Evolutionary conservation across 1,284 basidiomycete genomes (phyloP).

Genomic region (Calocybe gambosa): DNA sequence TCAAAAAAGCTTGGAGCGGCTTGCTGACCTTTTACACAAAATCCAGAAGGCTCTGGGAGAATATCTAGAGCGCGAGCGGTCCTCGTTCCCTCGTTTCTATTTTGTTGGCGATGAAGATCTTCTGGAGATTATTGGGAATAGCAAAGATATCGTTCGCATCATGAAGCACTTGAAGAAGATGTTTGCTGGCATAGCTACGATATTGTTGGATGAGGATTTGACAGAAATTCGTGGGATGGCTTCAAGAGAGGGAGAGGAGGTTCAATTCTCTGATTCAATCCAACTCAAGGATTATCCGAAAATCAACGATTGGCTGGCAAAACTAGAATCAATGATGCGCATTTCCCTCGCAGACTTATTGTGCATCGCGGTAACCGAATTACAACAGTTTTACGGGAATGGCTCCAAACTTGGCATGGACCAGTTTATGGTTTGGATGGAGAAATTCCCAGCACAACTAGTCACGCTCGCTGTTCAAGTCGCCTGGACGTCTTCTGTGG

Average conservation of each 20-base stretch:
- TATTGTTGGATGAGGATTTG: constrained; percentile 85
- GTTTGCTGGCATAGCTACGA: constrained; percentile 95
- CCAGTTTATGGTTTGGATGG: constrained; percentile 85
- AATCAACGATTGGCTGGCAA: constrained; percentile 98
- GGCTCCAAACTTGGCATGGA: constrained; percentile 49
- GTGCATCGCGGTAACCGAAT: constrained; percentile 72
- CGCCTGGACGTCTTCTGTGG: constrained; percentile 88
- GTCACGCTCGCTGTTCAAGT: constrained; percentile 94
- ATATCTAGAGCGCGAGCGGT: constrained; percentile 95
- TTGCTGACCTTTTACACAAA: constrained; percentile 94
- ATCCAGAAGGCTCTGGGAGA: constrained; percentile 99
- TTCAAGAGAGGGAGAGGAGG: constrained; percentile 92
- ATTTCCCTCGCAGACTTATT: constrained; percentile 81
- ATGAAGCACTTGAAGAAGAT: constrained; percentile 99
- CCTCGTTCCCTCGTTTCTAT: constrained; percentile 98
- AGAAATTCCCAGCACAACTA: constrained; percentile 91
- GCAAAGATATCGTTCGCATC: constrained; percentile 95
- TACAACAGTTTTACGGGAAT: constrained; percentile 78
- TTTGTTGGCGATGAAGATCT: constrained; percentile 99
- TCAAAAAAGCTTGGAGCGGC: constrained; percentile 94
- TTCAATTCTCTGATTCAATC: constrained; percentile 80
- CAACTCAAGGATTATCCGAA: constrained; percentile 89
- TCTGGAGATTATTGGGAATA: constrained; percentile 98
- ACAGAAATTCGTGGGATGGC: constrained; percentile 87
- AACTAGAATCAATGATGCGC: constrained; percentile 93